Evolutionary conservation across 2,329 filamentous ascomycete genomes (phyloP), one percentile per base, ranked within the genome.

Genomic region (Exophiala lecanii-corni): DNA sequence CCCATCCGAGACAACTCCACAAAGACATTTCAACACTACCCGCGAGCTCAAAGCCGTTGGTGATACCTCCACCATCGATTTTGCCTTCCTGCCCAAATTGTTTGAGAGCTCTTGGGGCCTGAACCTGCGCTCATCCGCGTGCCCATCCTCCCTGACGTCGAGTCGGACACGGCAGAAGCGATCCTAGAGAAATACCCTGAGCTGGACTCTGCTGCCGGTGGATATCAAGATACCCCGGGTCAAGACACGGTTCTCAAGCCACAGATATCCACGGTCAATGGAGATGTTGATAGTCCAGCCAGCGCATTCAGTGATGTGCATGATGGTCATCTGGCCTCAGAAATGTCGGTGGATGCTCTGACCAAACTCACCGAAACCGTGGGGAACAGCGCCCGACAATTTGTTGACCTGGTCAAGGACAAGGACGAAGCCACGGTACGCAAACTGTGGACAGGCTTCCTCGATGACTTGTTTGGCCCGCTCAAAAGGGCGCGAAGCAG

Each of bases 1-100:
- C 23, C 48, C 54, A 9, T 43, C 54, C 17, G 54, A 54, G 16
- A 48, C 45, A 7, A 56, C 36, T 44, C 61, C 39, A 53, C 64
- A 62, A 49, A 73, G 77, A 43, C 70, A 74, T 57, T 81, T 82
- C 71, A 82, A 82, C 65, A 80, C 78, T 48, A 77, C 72, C 50
- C 74, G 75, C 48, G 62, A 70, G 47, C 64, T 72, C 40, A 79
- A 80, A 59, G 64, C 74, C 19, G 68, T 75, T 50, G 70, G 74
- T 41, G 78, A 82, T 63, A 66, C 62, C 46, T 79, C 76, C 30
- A 78, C 78, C 31, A 76, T 82, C 47, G 79, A 82, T 66, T 81
- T 82, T 57, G 72, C 73, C 55, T 81, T 74, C 65, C 67, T 82
- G 53, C 79, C 79, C 25, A 65, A 71, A 19, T 59, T 66, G 38